These are phyloP conservation scores for Fusarium sp. DNA, from an alignment of 2,329 filamentous ascomycete species.

Conservation along the genomic window DNA sequence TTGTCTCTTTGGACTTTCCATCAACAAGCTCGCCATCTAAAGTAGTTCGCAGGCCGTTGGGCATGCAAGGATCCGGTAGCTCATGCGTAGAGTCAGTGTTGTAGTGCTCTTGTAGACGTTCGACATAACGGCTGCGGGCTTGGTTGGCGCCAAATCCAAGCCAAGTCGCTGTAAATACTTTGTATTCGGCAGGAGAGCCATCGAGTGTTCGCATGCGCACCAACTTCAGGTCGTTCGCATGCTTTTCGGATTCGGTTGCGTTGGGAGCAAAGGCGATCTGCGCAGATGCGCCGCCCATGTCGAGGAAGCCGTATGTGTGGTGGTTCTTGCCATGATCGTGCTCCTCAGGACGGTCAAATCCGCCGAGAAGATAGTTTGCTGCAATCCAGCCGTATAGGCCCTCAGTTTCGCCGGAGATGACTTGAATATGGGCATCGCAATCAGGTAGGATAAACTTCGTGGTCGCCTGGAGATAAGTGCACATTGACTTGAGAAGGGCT, in stretches of 20 bases:
- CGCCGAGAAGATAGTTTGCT: constrained; percentile 93
- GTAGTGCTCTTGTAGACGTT: constrained; percentile 78
- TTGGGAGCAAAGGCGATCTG: constrained; percentile 99
- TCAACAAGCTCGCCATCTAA: constrained; percentile 74
- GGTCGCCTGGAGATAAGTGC: constrained; percentile 82
- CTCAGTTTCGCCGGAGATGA: constrained; percentile 96
- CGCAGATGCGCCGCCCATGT: constrained; percentile 98
- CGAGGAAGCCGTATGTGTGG: constrained; percentile 95
- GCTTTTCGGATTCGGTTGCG: constrained; percentile 87
- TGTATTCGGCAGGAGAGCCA: constrained; percentile 83
- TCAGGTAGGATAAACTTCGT: constrained; percentile 91
- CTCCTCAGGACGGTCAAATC: constrained; percentile 82
- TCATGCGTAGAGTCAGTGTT: constrained; percentile 70
- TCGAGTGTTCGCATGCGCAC: constrained; percentile 87
- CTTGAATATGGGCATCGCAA: constrained; percentile 89
- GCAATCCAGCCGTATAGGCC: constrained; percentile 98
- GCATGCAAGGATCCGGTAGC: constrained; percentile 92
- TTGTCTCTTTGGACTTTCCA: constrained; percentile 59
- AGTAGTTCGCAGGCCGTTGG: constrained; percentile 80
- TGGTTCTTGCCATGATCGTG: constrained; percentile 89
- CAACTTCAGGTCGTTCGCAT: constrained; percentile 89
- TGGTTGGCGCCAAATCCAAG: constrained; percentile 97
- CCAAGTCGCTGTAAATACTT: constrained; percentile 96
- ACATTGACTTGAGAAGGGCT: constrained; percentile 82
- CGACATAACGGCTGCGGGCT: constrained; percentile 87